Evolutionary conservation across 2,329 filamentous ascomycete genomes (phyloP).

Genomic region (Neoascochyta sp.): DNA sequence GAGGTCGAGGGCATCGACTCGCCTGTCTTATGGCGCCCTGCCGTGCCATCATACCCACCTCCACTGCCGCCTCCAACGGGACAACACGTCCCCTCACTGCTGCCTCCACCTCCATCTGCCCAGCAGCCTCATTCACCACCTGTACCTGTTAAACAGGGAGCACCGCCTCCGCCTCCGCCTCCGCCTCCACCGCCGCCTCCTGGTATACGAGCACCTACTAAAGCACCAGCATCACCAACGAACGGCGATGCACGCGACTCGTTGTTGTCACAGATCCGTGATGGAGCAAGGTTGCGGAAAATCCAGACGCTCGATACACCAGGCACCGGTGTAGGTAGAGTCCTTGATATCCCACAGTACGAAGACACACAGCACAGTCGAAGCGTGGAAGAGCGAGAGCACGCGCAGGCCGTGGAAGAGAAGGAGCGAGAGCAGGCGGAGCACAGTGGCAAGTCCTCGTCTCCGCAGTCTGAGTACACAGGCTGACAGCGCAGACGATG

Average conservation of each 20-base stretch:
- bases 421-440: slow-evolving; percentile 1
- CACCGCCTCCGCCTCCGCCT: slow-evolving; percentile 1
- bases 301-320: slow-evolving; percentile 3
- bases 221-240: background rate
- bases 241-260: slow-evolving; percentile 1
- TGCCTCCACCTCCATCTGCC: background rate
- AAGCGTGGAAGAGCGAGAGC: slow-evolving; percentile 10
- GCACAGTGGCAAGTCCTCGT: background rate
- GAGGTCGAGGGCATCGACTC: background rate
- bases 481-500: too few relatives aligned
- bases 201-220: too few relatives aligned
- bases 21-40: background rate
- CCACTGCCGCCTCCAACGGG: background rate
- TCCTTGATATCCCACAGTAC: slow-evolving; percentile 3
- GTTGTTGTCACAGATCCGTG: slow-evolving; percentile 1
- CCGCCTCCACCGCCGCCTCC: background rate
- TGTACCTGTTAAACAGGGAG: background rate
- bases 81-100: background rate
- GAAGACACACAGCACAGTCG: slow-evolving; percentile 9
- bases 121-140: background rate
- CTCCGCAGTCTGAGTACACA: too few relatives aligned
- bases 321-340: background rate
- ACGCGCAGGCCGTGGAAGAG: slow-evolving; percentile 8
- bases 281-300: slow-evolving; percentile 2
- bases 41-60: background rate